Base-by-base conservation (phyloP, 768 basidiomycete species). In the Termitomyces sp. region DNA sequence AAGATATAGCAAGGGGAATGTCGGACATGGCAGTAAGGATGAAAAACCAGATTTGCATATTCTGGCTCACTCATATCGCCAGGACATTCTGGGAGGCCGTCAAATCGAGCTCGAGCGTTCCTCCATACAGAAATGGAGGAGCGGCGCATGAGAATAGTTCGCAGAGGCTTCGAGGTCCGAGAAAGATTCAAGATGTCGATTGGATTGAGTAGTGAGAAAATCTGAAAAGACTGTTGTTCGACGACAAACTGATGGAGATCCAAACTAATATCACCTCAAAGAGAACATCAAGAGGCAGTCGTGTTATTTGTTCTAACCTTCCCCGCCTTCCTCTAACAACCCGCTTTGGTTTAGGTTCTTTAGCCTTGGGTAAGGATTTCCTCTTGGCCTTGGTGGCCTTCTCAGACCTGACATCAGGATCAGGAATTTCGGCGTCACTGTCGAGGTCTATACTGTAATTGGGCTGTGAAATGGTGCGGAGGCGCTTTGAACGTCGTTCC, bases 241-340 rank as follows among this genome's bases (percentile, higher is more conserved):
- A 33, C 18, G 10, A 18, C 14, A 55, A 30, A 11, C 28, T 28
- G 11, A 30, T 1, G 7, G 3, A 7, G 3, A 30, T 28, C 2
- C 5, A 11, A 16, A 22, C 22, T 16, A 14, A 43, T 10, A 22
- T 33, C 2, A 44, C 33, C 26, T 52, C 36, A 16, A 52, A 70
- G 22, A 71, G 36, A 10, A 70, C 47, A 41, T 71, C 70, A 32
- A 68, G 55, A 40, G 69, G 68, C 62, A 70, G 66, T 28, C 60
- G 64, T 26, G 63, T 48, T 0, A 71, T 50, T 20, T 62, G 53
- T 41, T 63, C 57, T 44, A 70, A 53, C n/a, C 57, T 41, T 13
- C 68, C 69, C 22, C 65, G 63, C 28, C 54, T 66, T 43, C 69
- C 63, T 18, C 63, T 62, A 20, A 41, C 52, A 1, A 3, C n/a